Percentiles rank a stretch among this genome's conserved stretches.
phyloP scores from a whole-genome alignment of 805 yeast genomes.

The Cyberlindnera euphorbiae region DNA sequence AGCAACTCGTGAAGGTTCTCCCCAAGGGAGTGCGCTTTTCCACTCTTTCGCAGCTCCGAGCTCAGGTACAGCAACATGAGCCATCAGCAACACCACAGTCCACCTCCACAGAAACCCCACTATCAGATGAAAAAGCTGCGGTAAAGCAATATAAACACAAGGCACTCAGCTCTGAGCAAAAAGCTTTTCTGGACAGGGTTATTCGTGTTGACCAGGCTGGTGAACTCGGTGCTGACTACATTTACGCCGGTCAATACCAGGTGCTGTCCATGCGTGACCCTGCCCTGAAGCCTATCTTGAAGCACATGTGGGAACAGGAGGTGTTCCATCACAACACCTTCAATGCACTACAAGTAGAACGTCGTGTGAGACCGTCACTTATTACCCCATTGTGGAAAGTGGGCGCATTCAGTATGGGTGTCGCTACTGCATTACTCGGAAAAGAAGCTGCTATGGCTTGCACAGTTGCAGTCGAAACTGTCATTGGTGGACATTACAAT shows the following conservation, averaged over 20 bases:
- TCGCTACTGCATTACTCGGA: constrained; percentile 78
- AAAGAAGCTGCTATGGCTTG: constrained; percentile 99
- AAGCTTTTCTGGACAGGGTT: constrained; percentile 65
- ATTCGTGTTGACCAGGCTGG: constrained; percentile 98
- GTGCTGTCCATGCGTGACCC: constrained; percentile 71
- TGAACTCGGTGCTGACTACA: constrained; percentile 91
- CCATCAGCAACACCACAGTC: not conserved
- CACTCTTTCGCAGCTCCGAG: constrained; percentile 20
- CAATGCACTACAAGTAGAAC: constrained; percentile 65
- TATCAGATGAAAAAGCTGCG: constrained; percentile 7
- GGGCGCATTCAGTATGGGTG: constrained; percentile 86
- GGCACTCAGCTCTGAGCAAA: constrained; percentile 45
- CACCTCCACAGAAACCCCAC: constrained; percentile 1
- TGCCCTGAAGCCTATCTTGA: constrained; percentile 68
- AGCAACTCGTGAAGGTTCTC: constrained; percentile 10
- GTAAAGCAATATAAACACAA: constrained; percentile 7
- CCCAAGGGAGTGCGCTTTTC: constrained; percentile 18
- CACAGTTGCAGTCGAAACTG: constrained; percentile 98
- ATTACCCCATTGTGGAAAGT: constrained; percentile 90
- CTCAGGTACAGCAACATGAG: constrained; percentile 9
- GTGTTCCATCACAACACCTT: constrained; percentile 85
- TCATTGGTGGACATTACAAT: constrained; percentile 94
- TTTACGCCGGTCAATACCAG: constrained; percentile 84
- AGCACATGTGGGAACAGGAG: constrained; percentile 99
- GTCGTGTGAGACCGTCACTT: constrained; percentile 86